phyloP scores from a whole-genome alignment of 306 rosid species.

The Lupinus albus region DNA sequence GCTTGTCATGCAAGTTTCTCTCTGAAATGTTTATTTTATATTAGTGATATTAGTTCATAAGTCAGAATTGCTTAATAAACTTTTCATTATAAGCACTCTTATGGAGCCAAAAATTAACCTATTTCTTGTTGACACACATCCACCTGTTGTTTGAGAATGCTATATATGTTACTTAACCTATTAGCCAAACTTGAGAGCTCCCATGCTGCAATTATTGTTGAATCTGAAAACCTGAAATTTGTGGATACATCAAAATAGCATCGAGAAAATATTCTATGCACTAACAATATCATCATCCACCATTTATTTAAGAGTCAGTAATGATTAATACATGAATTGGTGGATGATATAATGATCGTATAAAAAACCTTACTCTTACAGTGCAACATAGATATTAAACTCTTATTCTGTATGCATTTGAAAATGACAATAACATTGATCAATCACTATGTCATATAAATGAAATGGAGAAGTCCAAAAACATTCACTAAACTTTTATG shows the following conservation, averaged over 20 bases:
- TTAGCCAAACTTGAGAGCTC: slow-evolving; percentile 65
- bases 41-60: slow-evolving; percentile 15
- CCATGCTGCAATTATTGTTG: slow-evolving; percentile 58
- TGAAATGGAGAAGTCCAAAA: too few relatives aligned
- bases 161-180: slow-evolving; percentile 50
- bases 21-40: slow-evolving; percentile 48
- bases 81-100: slow-evolving; percentile 16
- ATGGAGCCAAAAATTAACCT: slow-evolving; percentile 34
- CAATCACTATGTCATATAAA: too few relatives aligned
- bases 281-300: too few relatives aligned
- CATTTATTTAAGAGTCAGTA: too few relatives aligned
- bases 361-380: too few relatives aligned
- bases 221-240: slow-evolving; percentile 50
- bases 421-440: background rate
- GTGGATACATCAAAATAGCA: slow-evolving; percentile 19
- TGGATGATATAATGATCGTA: too few relatives aligned
- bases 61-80: background rate
- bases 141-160: slow-evolving; percentile 46
- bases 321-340: too few relatives aligned
- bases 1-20: slow-evolving; percentile 49
- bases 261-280: too few relatives aligned
- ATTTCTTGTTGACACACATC: slow-evolving; percentile 32
- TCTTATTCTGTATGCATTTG: too few relatives aligned
- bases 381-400: too few relatives aligned
- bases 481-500: too few relatives aligned